A percentile compares a stretch with the other conserved stretches of the same genome.
Conservation (phyloP, 176 grass and related monocot genomes). For the Stipa capillata region DNA sequence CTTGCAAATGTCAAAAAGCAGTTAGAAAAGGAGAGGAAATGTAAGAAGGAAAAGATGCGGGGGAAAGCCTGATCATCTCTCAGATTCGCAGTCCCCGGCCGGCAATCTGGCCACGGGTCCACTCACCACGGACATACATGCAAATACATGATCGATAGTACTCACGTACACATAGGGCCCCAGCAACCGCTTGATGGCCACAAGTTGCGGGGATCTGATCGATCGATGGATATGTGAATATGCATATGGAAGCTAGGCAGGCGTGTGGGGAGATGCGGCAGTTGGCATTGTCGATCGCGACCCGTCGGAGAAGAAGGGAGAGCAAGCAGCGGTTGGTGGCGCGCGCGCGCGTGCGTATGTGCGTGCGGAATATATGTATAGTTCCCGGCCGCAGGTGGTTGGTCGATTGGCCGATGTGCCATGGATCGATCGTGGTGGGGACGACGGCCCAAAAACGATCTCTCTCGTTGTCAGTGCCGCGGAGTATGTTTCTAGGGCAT, state of each 20-base stretch:
- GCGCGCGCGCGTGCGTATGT: not conserved
- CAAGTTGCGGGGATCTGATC: not conserved
- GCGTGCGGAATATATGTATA: not conserved
- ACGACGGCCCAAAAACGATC: not conserved
- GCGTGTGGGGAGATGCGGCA: not conserved
- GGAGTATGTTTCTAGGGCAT: too few species aligned
- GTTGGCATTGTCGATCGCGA: not conserved
- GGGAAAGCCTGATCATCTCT: not conserved
- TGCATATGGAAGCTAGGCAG: not conserved
- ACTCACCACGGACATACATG: not conserved
- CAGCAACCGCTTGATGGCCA: not conserved
- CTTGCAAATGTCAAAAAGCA: not conserved
- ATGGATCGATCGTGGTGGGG: not conserved
- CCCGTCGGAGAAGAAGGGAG: not conserved
- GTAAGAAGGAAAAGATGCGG: too few species aligned
- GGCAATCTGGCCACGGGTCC: not conserved
- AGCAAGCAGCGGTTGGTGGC: not conserved
- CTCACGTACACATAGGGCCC: not conserved
- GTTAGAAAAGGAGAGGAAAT: not conserved
- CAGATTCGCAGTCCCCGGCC: not conserved
- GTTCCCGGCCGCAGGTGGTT: not conserved
- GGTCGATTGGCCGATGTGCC: not conserved
- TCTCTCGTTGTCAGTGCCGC: conserved; percentile 8
- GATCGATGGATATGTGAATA: not conserved
- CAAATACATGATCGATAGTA: not conserved